Percentiles rank a stretch among this genome's conserved stretches.
These are phyloP conservation scores for Termitomyces sp. DNA, from an alignment of 768 basidiomycete genomes.

Conservation along the genomic window DNA sequence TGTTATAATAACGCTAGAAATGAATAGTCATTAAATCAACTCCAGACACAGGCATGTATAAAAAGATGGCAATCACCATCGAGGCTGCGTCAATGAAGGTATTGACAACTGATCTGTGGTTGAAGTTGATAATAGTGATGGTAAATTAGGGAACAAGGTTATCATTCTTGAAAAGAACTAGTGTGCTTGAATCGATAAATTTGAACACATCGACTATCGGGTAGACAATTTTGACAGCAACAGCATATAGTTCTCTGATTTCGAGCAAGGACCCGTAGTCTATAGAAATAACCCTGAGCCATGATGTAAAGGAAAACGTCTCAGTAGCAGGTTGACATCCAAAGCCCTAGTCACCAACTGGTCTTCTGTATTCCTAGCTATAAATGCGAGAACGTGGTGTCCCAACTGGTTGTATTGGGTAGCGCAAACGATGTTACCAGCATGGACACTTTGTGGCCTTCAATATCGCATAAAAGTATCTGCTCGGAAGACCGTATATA, in stretches of 20 bases:
- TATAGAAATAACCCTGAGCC: neutral
- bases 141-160: too few species aligned
- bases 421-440: too few species aligned
- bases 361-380: too few species aligned
- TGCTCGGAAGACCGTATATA: too few species aligned
- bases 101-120: neutral
- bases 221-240: too few species aligned
- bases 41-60: neutral
- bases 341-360: too few species aligned
- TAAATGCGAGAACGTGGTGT: too few species aligned
- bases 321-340: neutral
- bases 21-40: neutral
- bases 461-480: too few species aligned
- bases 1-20: neutral
- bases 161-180: neutral
- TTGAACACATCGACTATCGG: neutral
- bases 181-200: constrained; percentile 3
- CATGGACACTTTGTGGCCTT: too few species aligned
- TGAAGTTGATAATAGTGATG: constrained; percentile 1
- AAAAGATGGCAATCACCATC: neutral
- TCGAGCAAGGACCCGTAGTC: neutral
- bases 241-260: neutral
- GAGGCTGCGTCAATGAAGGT: neutral
- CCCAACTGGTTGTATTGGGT: too few species aligned
- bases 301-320: neutral